Evolutionary conservation across 1,284 basidiomycete genomes (phyloP), one percentile per base, ranked within the genome.

Genomic region (Athelia psychrophila): DNA sequence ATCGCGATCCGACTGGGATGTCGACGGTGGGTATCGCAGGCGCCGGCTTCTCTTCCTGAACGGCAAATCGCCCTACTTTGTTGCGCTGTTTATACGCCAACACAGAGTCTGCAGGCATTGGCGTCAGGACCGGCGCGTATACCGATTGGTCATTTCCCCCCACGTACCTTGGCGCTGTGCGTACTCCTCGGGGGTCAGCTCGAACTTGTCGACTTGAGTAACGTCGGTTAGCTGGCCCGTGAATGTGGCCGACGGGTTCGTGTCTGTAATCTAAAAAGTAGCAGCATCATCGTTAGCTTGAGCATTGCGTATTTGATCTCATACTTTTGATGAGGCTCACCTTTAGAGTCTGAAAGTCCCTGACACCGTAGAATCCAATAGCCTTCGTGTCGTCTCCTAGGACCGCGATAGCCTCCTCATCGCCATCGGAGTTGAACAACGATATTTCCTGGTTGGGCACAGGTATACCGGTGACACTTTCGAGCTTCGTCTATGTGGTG

Each of bases 151-250:
- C n/a, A n/a, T n/a, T n/a, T n/a, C n/a, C n/a, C n/a, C n/a, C n/a
- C 27, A 53, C 69, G 10, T 56, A 93, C 93, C 93, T 67, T 77
- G 73, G 58, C 94, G 72, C 63, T 84, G 75, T 18, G 86, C 91
- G 65, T 98, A 98, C 50, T 90, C 92, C 22, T 83, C 84, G 12
- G 87, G 79, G 10, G 85, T 88, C 53, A 98, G 71, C 72, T 98
- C 95, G 61, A 95, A 98, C 67, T 98, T 98, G 35, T 97, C 85
- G 1, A 97, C 94, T 67, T 89, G 83, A 1, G 86, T 86, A 3
- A 91, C 80, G 66, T 98, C 95, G 3, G 86, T 84, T 54, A 89
- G 83, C 64, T 95, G 91, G 2, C 89, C 90, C 0, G 89, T 88
- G 51, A 90, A 78, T 13, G 84, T 83, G 0, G 67, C 71, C 1